Evolutionary conservation across 2,329 filamentous ascomycete species (phyloP), one percentile per base, ranked within the genome.

Genomic region (Paecilomyces dactylethromorphus): DNA sequence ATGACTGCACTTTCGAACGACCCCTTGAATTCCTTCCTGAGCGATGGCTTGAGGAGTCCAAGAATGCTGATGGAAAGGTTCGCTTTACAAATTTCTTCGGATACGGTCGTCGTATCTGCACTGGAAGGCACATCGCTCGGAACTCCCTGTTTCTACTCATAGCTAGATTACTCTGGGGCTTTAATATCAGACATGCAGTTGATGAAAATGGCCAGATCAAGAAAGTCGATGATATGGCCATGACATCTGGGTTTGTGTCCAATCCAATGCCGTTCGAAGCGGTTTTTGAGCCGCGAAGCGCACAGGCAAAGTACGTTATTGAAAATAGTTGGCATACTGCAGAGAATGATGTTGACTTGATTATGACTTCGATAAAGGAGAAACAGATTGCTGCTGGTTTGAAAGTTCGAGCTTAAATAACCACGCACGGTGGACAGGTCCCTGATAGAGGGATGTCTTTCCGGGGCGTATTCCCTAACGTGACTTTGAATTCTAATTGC

Each of bases 61-160:
- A 15, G 21, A 10, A n/a, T 18, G 58, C 71, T 22, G 76, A 10
- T 39, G 39, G 24, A 76, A 81, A 82, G 11, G 82, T 81, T 0
- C 81, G 79, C 55, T 81, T 83, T 0, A 79, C 83, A 0, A 81
- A 78, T 8, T 81, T 83, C 55, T 82, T 86, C 60, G 84, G 80
- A 0, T 85, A 84, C 64, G 83, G 83, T 0, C 72, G 82, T 7
- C 73, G 84, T 10, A 78, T 84, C 0, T 76, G 76, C 8, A 78
- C 71, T 0, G 73, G 72, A 0, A 57, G 68, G 6, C 58, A 67
- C 59, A 66, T 76, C 45, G 72, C 71, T 2, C 61, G 58, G 1
- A 69, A 71, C 29, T 70, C 69, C 68, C 56, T 79, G 70, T 64
- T 84, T 64, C 81, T 85, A 60, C 83, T 82, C n/a, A 81, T 85